A percentile compares a stretch with the other conserved stretches of the same genome.
Evolutionary conservation across 306 rosid genomes (phyloP).

Genomic region (Gillenia trifoliata): DNA sequence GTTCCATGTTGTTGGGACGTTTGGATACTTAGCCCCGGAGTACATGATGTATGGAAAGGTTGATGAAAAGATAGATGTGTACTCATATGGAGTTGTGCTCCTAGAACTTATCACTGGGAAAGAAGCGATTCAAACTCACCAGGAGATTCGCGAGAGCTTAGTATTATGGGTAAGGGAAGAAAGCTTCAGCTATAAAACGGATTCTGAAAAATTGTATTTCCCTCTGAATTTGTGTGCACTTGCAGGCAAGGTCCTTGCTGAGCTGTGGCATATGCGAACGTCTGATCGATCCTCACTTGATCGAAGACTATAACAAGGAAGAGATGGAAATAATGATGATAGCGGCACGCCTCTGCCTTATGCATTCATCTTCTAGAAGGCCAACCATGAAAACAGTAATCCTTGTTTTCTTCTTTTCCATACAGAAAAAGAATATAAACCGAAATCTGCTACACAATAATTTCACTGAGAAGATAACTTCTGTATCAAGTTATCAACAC

Average conservation of each 20-base stretch:
- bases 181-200: not conserved
- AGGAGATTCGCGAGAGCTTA: constrained; percentile 31
- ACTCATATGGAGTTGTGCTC: constrained; percentile 50
- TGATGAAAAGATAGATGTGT: constrained; percentile 49
- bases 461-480: not conserved
- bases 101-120: constrained; percentile 49
- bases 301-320: constrained; percentile 35
- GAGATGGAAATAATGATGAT: constrained; percentile 41
- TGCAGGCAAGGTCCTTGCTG: constrained; percentile 43
- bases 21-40: constrained; percentile 44
- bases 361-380: constrained; percentile 42
- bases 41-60: constrained; percentile 42
- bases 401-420: not conserved
- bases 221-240: constrained; percentile 1
- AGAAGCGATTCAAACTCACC: constrained; percentile 38
- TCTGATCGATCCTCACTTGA: constrained; percentile 36
- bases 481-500: not conserved
- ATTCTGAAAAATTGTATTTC: not conserved
- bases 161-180: constrained; percentile 37
- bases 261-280: constrained; percentile 28
- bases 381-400: constrained; percentile 40
- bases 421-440: not conserved
- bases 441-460: not conserved
- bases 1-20: constrained; percentile 31
- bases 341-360: constrained; percentile 40